These are phyloP conservation scores for Pneumocystis murina DNA, from an alignment of 1,139 yeast species.

Conservation along the genomic window DNA sequence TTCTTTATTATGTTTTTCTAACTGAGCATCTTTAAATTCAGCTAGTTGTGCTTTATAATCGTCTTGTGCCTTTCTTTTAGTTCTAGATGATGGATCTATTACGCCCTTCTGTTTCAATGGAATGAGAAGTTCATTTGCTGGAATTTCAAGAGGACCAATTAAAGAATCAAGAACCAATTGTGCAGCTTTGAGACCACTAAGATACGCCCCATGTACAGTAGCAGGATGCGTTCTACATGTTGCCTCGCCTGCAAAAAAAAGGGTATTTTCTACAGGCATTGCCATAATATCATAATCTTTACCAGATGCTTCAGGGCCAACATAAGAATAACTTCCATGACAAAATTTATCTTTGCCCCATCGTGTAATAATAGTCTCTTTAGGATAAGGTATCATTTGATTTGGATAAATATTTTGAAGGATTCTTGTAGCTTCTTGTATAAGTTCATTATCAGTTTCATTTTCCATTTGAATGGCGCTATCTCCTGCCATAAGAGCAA, in stretches of 20 bases:
- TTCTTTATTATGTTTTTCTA: conserved; percentile 22
- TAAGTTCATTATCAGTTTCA: conserved; percentile 24
- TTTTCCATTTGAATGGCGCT: conserved; percentile 25
- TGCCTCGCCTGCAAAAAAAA: conserved; percentile 34
- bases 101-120: conserved; percentile 13
- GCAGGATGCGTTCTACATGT: conserved; percentile 31
- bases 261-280: conserved; percentile 22
- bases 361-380: conserved; percentile 29
- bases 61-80: neutral
- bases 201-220: conserved; percentile 32
- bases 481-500: conserved; percentile 29
- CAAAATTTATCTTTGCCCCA: conserved; percentile 32
- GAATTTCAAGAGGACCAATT: conserved; percentile 28
- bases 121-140: conserved; percentile 23
- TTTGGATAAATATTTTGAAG: conserved; percentile 22
- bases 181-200: conserved; percentile 31
- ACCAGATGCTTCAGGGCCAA: conserved; percentile 30
- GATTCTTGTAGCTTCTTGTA: conserved; percentile 24
- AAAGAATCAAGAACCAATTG: conserved; percentile 28
- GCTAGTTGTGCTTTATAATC: conserved; percentile 3
- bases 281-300: conserved; percentile 31
- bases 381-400: conserved; percentile 19
- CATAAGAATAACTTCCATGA: conserved; percentile 30
- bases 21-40: conserved; percentile 9
- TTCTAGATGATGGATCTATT: neutral